Percentiles rank a stretch among this genome's conserved stretches.
These are phyloP conservation scores for Zygoascus ofunaensis DNA, from an alignment of 805 yeast genomes.

Conservation along the genomic window DNA sequence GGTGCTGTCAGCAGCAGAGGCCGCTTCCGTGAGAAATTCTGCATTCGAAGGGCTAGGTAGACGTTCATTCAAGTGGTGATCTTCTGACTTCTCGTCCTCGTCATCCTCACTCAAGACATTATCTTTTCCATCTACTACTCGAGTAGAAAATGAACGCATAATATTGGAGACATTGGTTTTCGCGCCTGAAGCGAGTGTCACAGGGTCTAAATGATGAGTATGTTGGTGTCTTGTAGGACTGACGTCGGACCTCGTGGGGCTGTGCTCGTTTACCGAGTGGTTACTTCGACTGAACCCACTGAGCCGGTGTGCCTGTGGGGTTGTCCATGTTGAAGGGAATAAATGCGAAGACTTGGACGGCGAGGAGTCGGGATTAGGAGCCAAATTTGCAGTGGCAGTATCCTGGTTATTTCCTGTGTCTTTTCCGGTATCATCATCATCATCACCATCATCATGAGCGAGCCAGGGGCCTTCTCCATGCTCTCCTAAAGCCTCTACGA, in stretches of 20 bases:
- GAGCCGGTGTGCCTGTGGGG: too few species aligned
- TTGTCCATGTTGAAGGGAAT: background rate
- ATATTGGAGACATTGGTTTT: background rate
- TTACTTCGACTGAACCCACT: background rate
- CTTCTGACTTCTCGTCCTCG: too few species aligned
- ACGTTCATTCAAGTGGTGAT: too few species aligned
- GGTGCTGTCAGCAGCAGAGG: background rate
- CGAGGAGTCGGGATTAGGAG: background rate
- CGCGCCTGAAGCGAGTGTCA: background rate
- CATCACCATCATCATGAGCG: background rate
- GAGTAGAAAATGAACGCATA: background rate
- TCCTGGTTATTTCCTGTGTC: background rate
- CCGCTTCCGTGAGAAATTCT: too few species aligned
- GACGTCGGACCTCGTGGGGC: background rate
- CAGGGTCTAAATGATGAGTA: background rate
- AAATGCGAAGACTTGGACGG: too few species aligned
- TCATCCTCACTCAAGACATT: background rate
- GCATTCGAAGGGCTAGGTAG: too few species aligned
- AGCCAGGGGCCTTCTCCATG: slow-evolving; percentile 19
- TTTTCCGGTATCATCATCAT: background rate
- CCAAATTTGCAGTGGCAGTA: background rate
- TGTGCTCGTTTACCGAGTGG: background rate
- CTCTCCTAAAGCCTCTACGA: slow-evolving; percentile 18
- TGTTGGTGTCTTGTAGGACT: background rate
- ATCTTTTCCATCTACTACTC: slow-evolving; percentile 3